Evolutionary conservation across 768 basidiomycete genomes (phyloP), one percentile per base, ranked within the genome.

Genomic region (Boletus coccyginus): DNA sequence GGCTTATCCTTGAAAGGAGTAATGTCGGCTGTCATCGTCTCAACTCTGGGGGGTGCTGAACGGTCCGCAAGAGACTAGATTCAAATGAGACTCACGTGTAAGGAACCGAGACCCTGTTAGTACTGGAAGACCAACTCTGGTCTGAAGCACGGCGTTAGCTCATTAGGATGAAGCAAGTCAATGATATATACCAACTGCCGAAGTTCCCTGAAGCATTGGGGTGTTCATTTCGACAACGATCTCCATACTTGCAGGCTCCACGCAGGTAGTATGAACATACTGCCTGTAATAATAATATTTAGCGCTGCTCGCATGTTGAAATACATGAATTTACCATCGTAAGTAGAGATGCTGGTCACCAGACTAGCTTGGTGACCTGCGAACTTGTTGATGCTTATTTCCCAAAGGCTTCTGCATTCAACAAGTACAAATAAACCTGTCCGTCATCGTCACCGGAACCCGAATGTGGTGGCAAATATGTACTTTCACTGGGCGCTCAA

Each of bases 191-290:
- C 82, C 61, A 58, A 87, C 85, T 80, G 46, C 80, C 79, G 69
- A 85, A 86, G 9, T 68, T 73, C 55, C 59, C 55, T 50, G 63
- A 33, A 52, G 80, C 57, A 49, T 49, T 62, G 35, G 79, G 84
- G 66, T 90, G 88, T 59, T 88, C 85, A 61, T 87, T 83, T 60
- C 81, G 78, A 67, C 89, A 91, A 36, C 70, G 72, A 48, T 76
- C 71, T 4, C 89, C 89, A 62, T 85, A 91, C 62, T 75, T 81
- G 73, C 89, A 90, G 36, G 73, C 63, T 8, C 88, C 89, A 16
- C 82, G 79, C 42, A 86, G 65, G 64, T 78, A 89, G 69, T 75
- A 90, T 45, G 77, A 73, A 64, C 88, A 90, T 0, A 87, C 78
- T 8, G 67, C 67, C 87, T 88, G 41, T 39, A 5, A 45, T 33